Conservation (phyloP, 257 asterid genomes). For the Rauvolfia tetraphylla region DNA sequence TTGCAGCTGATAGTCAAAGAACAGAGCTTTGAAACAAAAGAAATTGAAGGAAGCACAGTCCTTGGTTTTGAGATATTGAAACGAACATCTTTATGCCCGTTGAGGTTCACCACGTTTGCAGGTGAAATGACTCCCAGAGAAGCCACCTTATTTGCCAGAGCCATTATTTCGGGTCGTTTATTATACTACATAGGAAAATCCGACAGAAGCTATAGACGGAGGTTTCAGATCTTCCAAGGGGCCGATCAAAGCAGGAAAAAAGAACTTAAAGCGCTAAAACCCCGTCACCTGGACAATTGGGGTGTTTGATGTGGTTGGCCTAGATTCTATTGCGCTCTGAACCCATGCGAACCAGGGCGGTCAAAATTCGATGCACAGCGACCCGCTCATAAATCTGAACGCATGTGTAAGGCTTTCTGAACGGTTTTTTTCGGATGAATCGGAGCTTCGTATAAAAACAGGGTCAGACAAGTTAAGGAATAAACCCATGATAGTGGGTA, state of each 20-base stretch:
- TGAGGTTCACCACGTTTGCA: neutral
- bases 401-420: too few species aligned
- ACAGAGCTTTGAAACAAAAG: conserved; percentile 9
- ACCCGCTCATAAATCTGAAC: too few species aligned
- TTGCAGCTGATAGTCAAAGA: conserved; percentile 1
- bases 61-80: conserved; percentile 6
- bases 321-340: too few species aligned
- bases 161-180: conserved; percentile 7
- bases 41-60: conserved; percentile 11
- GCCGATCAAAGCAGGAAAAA: neutral
- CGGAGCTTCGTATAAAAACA: too few species aligned
- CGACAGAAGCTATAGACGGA: neutral
- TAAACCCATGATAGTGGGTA: too few species aligned
- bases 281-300: neutral
- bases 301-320: too few species aligned
- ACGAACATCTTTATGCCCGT: conserved; percentile 15
- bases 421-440: too few species aligned
- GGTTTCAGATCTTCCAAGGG: neutral
- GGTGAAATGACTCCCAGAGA: conserved; percentile 22
- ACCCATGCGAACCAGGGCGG: too few species aligned
- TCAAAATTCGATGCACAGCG: too few species aligned
- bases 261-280: conserved; percentile 4
- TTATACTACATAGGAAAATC: neutral
- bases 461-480: too few species aligned
- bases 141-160: conserved; percentile 24